These are phyloP conservation scores for Paxillus involutus DNA, from an alignment of 768 basidiomycete species.

Conservation along the genomic window DNA sequence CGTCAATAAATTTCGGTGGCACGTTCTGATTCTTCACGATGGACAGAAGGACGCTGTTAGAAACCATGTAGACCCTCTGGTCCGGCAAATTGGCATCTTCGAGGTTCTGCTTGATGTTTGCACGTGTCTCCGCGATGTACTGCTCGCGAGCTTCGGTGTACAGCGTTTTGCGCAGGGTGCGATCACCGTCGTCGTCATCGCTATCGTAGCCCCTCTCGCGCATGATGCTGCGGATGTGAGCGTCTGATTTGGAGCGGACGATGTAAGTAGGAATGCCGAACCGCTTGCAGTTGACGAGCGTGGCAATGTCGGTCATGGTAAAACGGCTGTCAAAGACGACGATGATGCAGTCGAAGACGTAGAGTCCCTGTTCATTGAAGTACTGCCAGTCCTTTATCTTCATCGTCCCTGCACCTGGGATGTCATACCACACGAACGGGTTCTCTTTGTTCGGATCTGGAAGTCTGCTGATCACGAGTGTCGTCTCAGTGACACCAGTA, in stretches of 20 bases:
- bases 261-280: constrained; percentile 22
- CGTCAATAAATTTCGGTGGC: constrained; percentile 22
- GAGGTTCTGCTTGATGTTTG: constrained; percentile 17
- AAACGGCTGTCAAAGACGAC: constrained; percentile 22
- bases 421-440: constrained; percentile 23
- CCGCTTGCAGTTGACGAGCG: constrained; percentile 13
- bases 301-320: constrained; percentile 21
- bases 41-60: constrained; percentile 15
- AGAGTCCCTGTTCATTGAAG: constrained; percentile 23
- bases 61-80: constrained; percentile 29
- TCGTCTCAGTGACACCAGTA: constrained; percentile 20
- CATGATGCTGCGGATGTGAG: constrained; percentile 20
- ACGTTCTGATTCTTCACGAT: constrained; percentile 14
- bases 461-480: constrained; percentile 12
- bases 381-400: constrained; percentile 21
- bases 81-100: constrained; percentile 22
- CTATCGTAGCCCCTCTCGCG: constrained; percentile 18
- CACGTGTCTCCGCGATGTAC: constrained; percentile 15
- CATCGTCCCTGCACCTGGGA: constrained; percentile 22
- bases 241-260: constrained; percentile 23
- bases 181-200: constrained; percentile 15
- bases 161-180: constrained; percentile 8
- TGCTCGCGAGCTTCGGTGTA: constrained; percentile 10
- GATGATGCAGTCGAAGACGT: constrained; percentile 23
- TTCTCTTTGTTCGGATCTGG: constrained; percentile 9